These are phyloP conservation scores for Candida tallmaniae DNA, from an alignment of 805 yeast species.

Conservation along the genomic window DNA sequence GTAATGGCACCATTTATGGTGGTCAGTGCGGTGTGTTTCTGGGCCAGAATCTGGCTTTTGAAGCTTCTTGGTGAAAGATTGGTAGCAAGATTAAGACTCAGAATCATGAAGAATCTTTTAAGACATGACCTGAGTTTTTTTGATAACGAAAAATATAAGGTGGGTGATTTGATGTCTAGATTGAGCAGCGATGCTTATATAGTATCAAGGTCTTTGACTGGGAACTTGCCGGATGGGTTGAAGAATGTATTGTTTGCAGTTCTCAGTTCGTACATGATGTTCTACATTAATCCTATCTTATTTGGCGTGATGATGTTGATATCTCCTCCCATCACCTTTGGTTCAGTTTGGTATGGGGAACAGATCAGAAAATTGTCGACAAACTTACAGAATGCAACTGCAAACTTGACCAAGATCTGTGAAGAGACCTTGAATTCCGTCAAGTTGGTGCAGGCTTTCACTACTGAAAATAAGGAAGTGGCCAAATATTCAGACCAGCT, in stretches of 20 bases:
- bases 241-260: constrained; percentile 40
- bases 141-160: constrained; percentile 41
- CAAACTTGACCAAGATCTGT: constrained; percentile 39
- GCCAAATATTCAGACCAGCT: constrained; percentile 35
- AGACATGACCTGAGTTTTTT: constrained; percentile 40
- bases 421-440: constrained; percentile 42
- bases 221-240: constrained; percentile 42
- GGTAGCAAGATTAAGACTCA: constrained; percentile 38
- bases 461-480: constrained; percentile 40
- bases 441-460: constrained; percentile 40
- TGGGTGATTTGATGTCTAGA: constrained; percentile 42
- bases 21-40: constrained; percentile 39
- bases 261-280: constrained; percentile 42
- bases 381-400: constrained; percentile 40
- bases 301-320: constrained; percentile 42
- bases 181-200: constrained; percentile 43
- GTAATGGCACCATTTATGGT: constrained; percentile 43
- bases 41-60: constrained; percentile 44
- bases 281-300: constrained; percentile 35
- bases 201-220: constrained; percentile 40
- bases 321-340: constrained; percentile 43
- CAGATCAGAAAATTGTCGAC: constrained; percentile 38
- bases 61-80: constrained; percentile 40
- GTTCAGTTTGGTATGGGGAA: constrained; percentile 44
- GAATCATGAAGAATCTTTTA: constrained; percentile 39